Evolutionary conservation across 1,139 yeast species (phyloP), one percentile per base, ranked within the genome.

Genomic region (Nadsonia commutata): DNA sequence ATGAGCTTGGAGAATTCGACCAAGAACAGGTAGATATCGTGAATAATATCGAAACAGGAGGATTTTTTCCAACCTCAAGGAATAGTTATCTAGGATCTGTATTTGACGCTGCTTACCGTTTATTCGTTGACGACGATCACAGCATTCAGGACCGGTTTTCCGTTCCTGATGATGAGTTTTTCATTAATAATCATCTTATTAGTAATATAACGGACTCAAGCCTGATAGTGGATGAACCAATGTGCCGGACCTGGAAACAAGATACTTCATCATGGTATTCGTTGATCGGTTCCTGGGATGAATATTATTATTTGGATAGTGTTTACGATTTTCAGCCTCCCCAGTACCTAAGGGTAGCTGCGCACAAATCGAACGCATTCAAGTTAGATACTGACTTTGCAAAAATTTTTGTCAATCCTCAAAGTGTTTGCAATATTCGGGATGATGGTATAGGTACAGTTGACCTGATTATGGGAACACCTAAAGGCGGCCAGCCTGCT

Each of bases 281-380:
- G 3, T 21, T 46, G 3, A 46, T 63, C 5, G 57, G 60, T 5
- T 62, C 66, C 3, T 62, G 65, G 65, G 49, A 52, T 16, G 48
- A 49, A 37, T 63, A 63, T 42, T 63, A 63, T 47, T 45, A 49
- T 7, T 48, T 62, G 17, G 62, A 63, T 44, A 46, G 52, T 9
- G 20, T 49, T 6, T 53, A 54, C 43, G 52, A 56, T 41, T 59
- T 48, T 42, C 49, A 51, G 5, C 44, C 47, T 31, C 58, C 59
- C 1, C 38, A 39, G 9, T 52, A 57, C 53, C 39, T 53, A 31
- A n/a, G n/a, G n/a, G n/a, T n/a, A n/a, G n/a, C n/a, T 16, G 21
- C 23, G 20, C 5, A 47, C 39, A 16, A 43, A 31, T 20, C 37
- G 16, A 27, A 23, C 20, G 5, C 40, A 13, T 20, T 43, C 21